These are phyloP conservation scores for Hemileia vastatrix DNA, from an alignment of 1,284 basidiomycete genomes.

Conservation along the genomic window DNA sequence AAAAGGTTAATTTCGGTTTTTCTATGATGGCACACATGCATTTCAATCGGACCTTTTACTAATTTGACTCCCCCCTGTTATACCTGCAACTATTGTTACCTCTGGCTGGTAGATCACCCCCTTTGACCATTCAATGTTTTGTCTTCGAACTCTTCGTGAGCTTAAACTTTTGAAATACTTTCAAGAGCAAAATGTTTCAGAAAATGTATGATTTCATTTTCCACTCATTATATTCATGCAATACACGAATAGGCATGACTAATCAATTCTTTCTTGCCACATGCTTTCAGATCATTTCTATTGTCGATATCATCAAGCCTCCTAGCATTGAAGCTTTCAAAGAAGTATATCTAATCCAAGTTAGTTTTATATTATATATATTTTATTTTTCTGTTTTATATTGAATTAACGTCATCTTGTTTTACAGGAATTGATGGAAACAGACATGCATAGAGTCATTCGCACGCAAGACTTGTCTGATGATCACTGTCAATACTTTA, in stretches of 20 bases:
- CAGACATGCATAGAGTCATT: conserved; percentile 66
- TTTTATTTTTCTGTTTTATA: conserved; percentile 6
- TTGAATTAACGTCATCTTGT: background rate
- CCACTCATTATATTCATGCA: background rate
- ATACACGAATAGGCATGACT: too few species aligned
- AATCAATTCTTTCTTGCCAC: too few species aligned
- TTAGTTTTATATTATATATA: conserved; percentile 25
- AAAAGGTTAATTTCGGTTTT: conserved; percentile 40
- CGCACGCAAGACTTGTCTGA: conserved; percentile 67
- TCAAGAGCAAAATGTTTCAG: conserved; percentile 60
- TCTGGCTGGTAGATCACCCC: conserved; percentile 75
- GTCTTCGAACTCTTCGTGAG: conserved; percentile 71
- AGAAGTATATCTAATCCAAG: conserved; percentile 71
- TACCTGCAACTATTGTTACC: background rate
- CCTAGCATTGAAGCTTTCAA: conserved; percentile 79
- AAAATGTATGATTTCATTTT: conserved; percentile 27
- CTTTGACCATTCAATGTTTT: conserved; percentile 81
- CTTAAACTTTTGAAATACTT: conserved; percentile 52
- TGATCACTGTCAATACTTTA: conserved; percentile 56
- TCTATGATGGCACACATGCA: conserved; percentile 1
- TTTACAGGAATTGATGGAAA: conserved; percentile 71
- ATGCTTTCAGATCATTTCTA: conserved; percentile 52
- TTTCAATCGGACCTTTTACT: background rate
- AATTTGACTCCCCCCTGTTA: background rate
- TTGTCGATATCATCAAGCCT: conserved; percentile 87